These are phyloP conservation scores for Blastobotrys buckinghamii DNA, from an alignment of 1,139 yeast genomes.

Conservation along the genomic window DNA sequence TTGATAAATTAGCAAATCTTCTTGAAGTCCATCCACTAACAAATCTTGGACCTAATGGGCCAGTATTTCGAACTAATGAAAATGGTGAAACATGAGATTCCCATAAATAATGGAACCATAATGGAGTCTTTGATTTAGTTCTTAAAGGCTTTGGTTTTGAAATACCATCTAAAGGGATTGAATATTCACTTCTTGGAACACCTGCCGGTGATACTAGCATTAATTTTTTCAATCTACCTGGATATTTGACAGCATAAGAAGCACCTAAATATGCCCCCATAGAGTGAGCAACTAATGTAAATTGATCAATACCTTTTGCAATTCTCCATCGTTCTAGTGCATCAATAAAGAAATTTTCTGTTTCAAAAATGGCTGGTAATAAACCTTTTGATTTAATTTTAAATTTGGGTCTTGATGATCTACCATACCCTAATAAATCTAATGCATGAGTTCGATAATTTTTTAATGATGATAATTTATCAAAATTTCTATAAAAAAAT, in stretches of 20 bases:
- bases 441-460: slow-evolving; percentile 59
- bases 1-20: slow-evolving; percentile 33
- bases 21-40: slow-evolving; percentile 39
- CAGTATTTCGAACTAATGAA: slow-evolving; percentile 34
- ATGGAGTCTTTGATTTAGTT: slow-evolving; percentile 17
- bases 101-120: slow-evolving; percentile 36
- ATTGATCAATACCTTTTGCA: slow-evolving; percentile 42
- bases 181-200: slow-evolving; percentile 38
- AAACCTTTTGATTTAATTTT: slow-evolving; percentile 28
- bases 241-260: slow-evolving; percentile 71
- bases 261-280: slow-evolving; percentile 86
- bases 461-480: slow-evolving; percentile 36
- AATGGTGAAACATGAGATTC: slow-evolving; percentile 38
- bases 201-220: slow-evolving; percentile 88
- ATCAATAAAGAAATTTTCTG: slow-evolving; percentile 74
- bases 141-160: slow-evolving; percentile 9
- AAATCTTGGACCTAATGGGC: slow-evolving; percentile 38
- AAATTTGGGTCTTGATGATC: slow-evolving; percentile 59
- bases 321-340: slow-evolving; percentile 81
- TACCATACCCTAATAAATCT: slow-evolving; percentile 82
- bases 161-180: slow-evolving; percentile 24
- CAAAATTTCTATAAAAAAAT: slow-evolving; percentile 75
- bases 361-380: slow-evolving; percentile 36
- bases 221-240: slow-evolving; percentile 56
- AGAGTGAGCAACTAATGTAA: slow-evolving; percentile 83